A percentile compares a stretch with the other conserved stretches of the same genome.
Conservation (phyloP, 2,329 filamentous ascomycete genomes). For the Microascus cirrosus region DNA sequence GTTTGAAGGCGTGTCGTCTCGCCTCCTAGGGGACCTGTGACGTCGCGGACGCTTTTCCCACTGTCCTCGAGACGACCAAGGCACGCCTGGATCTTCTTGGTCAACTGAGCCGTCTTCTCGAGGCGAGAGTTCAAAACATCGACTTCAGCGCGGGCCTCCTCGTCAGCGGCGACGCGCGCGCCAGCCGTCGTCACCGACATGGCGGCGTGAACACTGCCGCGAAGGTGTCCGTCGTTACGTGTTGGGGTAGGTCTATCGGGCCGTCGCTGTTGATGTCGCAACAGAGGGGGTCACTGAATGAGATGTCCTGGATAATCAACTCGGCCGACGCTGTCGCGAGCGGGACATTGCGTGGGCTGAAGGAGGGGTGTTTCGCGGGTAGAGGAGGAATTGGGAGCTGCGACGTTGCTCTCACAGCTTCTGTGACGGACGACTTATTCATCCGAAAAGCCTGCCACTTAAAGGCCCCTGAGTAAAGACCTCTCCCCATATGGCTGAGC, state of each 20-base stretch:
- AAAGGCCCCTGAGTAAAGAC: no score
- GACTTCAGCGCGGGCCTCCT: slow-evolving; percentile 58
- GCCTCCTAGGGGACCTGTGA: slow-evolving; percentile 82
- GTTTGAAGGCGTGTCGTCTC: slow-evolving; percentile 84
- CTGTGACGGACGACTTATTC: no score
- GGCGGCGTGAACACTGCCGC: not conserved
- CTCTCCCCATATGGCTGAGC: no score
- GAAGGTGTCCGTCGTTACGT: not conserved
- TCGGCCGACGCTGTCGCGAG: not conserved
- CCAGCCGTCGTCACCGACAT: slow-evolving; percentile 42
- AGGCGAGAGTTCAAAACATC: slow-evolving; percentile 63
- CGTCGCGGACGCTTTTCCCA: slow-evolving; percentile 82
- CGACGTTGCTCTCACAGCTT: not conserved
- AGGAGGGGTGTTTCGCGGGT: not conserved
- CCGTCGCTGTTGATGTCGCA: not conserved
- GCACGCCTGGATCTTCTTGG: slow-evolving; percentile 89
- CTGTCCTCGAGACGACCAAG: slow-evolving; percentile 74
- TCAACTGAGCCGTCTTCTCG: slow-evolving; percentile 85
- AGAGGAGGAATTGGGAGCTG: not conserved
- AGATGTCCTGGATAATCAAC: not conserved
- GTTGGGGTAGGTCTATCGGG: not conserved
- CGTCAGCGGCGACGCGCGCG: slow-evolving; percentile 43
- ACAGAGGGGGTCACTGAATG: not conserved
- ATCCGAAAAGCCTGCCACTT: no score
- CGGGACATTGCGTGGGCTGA: slow-evolving; percentile 2